Percentiles rank a stretch among this genome's conserved stretches.
Conservation (phyloP, 768 basidiomycete species). For the Phaeotremella fagi region DNA sequence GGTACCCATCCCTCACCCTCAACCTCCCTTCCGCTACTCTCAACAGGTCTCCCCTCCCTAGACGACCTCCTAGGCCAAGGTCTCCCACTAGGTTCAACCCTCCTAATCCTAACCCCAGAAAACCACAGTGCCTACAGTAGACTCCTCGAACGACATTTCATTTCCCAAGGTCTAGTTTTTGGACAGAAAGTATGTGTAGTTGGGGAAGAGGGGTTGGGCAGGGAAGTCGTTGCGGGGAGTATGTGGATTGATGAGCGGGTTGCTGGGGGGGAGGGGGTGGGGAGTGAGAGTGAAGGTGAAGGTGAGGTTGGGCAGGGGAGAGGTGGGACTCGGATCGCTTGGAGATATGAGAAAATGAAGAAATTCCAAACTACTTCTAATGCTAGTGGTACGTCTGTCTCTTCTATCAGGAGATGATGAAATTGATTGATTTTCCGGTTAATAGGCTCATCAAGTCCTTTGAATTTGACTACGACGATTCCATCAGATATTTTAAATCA, state of each 20-base stretch:
- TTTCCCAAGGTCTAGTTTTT: slow-evolving; percentile 75
- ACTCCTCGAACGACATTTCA: slow-evolving; percentile 79
- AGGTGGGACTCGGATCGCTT: slow-evolving; percentile 83
- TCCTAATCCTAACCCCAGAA: slow-evolving; percentile 77
- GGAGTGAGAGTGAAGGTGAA: slow-evolving; percentile 50
- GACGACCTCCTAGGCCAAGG: slow-evolving; percentile 88
- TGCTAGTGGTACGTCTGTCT: slow-evolving; percentile 17
- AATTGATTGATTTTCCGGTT: not conserved
- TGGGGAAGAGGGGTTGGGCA: slow-evolving; percentile 54
- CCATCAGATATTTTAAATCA: slow-evolving; percentile 20
- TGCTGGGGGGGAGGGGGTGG: too few relatives aligned
- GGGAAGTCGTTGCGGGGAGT: slow-evolving; percentile 61
- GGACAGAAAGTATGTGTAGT: slow-evolving; percentile 68
- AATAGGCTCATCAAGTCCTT: slow-evolving; percentile 8
- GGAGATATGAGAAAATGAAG: slow-evolving; percentile 93
- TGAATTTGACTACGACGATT: slow-evolving; percentile 35
- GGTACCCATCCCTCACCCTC: slow-evolving; percentile 48
- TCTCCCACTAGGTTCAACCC: slow-evolving; percentile 70
- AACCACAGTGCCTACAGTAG: slow-evolving; percentile 77
- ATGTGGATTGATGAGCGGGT: slow-evolving; percentile 69
- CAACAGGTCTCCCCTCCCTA: slow-evolving; percentile 84
- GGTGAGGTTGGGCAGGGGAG: slow-evolving; percentile 41
- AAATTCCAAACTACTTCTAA: slow-evolving; percentile 87
- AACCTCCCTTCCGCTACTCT: slow-evolving; percentile 50
- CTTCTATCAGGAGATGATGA: not conserved